Conservation (phyloP, 768 basidiomycete species). For the Podaxis sp. region DNA sequence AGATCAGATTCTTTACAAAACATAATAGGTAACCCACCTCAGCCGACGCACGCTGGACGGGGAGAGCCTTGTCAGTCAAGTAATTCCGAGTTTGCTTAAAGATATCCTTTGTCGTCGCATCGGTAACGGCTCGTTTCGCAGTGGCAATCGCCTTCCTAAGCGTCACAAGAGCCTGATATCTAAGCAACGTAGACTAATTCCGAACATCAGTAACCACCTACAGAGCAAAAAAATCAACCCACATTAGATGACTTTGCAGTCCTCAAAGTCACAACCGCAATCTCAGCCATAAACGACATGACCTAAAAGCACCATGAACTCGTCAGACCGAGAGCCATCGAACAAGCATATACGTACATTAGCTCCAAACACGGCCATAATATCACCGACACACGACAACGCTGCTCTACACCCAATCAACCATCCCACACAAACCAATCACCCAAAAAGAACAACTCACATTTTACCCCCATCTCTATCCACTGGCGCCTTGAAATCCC, state of each 20-base stretch:
- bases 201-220: not conserved
- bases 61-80: slow-evolving; percentile 78
- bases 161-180: slow-evolving; percentile 76
- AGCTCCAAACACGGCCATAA: slow-evolving; percentile 82
- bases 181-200: slow-evolving; percentile 71
- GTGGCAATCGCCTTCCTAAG: slow-evolving; percentile 78
- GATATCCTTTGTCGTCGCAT: slow-evolving; percentile 76
- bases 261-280: slow-evolving; percentile 63
- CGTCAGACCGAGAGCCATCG: not conserved
- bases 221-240: slow-evolving; percentile 27
- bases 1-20: slow-evolving; percentile 10
- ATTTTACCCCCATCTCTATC: slow-evolving; percentile 68
- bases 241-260: slow-evolving; percentile 74
- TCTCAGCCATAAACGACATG: slow-evolving; percentile 95
- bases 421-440: not conserved
- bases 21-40: slow-evolving; percentile 47
- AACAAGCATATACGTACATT: slow-evolving; percentile 55
- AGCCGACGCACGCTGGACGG: slow-evolving; percentile 82
- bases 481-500: slow-evolving; percentile 59
- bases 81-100: slow-evolving; percentile 78
- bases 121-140: slow-evolving; percentile 83
- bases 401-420: slow-evolving; percentile 56
- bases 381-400: slow-evolving; percentile 83
- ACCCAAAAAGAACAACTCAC: slow-evolving; percentile 40
- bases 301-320: slow-evolving; percentile 47